phyloP scores from a whole-genome alignment of 1,284 basidiomycete genomes.

The Leccinum pallidistipes region DNA sequence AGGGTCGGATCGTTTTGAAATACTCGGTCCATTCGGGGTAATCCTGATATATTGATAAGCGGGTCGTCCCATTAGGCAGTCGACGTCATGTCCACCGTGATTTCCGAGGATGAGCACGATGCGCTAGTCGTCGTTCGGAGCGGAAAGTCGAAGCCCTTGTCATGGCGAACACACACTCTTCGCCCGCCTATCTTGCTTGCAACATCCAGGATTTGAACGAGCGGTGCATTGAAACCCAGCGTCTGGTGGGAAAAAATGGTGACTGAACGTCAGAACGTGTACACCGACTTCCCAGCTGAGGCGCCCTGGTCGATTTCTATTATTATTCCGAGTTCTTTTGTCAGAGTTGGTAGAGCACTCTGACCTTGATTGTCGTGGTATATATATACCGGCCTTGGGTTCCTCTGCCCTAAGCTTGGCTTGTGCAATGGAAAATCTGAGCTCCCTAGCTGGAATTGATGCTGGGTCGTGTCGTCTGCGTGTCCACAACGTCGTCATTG shows the following conservation, averaged over 20 bases:
- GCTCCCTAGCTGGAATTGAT: not conserved
- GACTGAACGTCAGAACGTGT: not conserved
- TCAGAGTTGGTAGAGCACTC: not conserved
- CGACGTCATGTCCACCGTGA: not conserved
- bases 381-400: not conserved
- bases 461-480: not conserved
- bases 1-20: not conserved
- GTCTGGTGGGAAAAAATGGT: not conserved
- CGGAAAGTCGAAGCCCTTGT: not conserved
- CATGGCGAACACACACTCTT: not conserved
- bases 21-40: not conserved
- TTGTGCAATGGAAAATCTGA: not conserved
- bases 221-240: not conserved
- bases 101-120: not conserved
- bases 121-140: not conserved
- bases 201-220: not conserved
- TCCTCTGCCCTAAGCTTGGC: not conserved
- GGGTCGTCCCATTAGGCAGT: constrained; percentile 2
- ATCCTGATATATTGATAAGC: not conserved
- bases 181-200: not conserved
- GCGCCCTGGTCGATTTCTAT: not conserved
- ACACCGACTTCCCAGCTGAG: not conserved
- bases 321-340: not conserved
- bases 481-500: not conserved
- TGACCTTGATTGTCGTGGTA: not conserved